Evolutionary conservation across 257 asterid species (phyloP), one percentile per base, ranked within the genome.

Genomic region (Lycium ferocissimum): DNA sequence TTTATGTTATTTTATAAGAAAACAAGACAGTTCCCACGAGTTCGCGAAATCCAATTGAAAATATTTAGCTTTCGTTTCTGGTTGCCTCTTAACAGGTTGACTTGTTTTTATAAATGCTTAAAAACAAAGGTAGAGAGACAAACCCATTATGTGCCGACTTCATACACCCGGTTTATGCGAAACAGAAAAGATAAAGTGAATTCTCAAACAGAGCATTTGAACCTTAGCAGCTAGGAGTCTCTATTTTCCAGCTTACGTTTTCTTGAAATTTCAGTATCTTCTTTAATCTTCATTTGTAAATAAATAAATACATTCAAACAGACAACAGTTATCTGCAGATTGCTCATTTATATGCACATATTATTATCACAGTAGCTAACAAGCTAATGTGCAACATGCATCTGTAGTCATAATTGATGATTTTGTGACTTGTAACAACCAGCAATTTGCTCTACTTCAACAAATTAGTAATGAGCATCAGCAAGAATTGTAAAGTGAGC

Each of bases 331-430:
- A 43, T 43, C 26, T 18, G 47, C 59, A 76, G 47, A 54, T 78
- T 78, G 82, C 47, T 53, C 65, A 14, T 53, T 76, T 20, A 53
- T 26, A 78, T 51, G 82, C 65, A 51, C 33, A 15, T 51, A 78
- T 78, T 26, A 78, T 78, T 78, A 38, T n/a, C 18, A 20, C 22
- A 62, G 83, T 63, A 65, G 62, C 78, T 66, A 63, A 81, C 54
- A 75, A 66, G 80, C 65, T 71, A 63, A 65, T 13, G 75, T 63
- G 83, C 10, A 61, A 72, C 62, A 47, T 51, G 82, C 80, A 81
- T 33, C 3, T 51, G 37, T 56, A 47, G 45, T 57, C 84, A 76
- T 40, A 8, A 37, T 65, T n/a, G 20, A 73, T 58, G 37, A 59
- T 49, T 57, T 79, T 76, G 63, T 45, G 12, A 53, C 47, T 26